These are phyloP conservation scores for Aspergillus cejpii DNA, from an alignment of 2,329 filamentous ascomycete species.

Conservation along the genomic window DNA sequence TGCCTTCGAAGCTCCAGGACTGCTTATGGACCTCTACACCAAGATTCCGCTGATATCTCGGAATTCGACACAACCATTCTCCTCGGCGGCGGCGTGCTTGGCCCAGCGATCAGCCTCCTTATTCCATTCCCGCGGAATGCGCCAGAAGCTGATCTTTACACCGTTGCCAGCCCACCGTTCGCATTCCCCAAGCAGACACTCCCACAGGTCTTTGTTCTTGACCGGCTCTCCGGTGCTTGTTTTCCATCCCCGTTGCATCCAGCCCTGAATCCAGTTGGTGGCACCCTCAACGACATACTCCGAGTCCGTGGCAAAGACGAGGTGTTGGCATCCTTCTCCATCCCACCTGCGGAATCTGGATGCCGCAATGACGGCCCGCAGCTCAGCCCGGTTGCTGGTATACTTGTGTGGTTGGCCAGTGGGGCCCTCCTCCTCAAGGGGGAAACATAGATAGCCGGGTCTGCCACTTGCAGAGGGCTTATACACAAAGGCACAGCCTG, in stretches of 20 bases:
- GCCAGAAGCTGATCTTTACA: constrained; percentile 45
- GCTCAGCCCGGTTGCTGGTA: constrained; percentile 51
- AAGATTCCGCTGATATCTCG: not conserved
- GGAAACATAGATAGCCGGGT: constrained; percentile 20
- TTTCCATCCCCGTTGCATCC: constrained; percentile 45
- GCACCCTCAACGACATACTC: constrained; percentile 46
- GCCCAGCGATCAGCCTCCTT: constrained; percentile 38
- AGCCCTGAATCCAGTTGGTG: constrained; percentile 40
- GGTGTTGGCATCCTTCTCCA: constrained; percentile 35
- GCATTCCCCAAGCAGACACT: constrained; percentile 41
- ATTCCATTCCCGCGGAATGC: constrained; percentile 43
- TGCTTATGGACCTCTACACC: not conserved
- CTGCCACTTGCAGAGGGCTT: constrained; percentile 6
- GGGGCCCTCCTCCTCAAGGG: constrained; percentile 43
- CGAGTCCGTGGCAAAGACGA: constrained; percentile 52
- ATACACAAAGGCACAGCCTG: constrained; percentile 39
- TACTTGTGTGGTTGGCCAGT: constrained; percentile 34
- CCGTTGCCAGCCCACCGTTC: constrained; percentile 27
- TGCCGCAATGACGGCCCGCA: constrained; percentile 50
- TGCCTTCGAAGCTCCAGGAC: too few species aligned
- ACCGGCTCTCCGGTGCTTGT: constrained; percentile 33
- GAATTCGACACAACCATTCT: not conserved
- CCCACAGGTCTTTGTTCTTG: constrained; percentile 51
- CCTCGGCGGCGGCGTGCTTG: constrained; percentile 23
- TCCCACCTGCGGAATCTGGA: constrained; percentile 44